Percentiles rank a stretch among this genome's conserved stretches.
phyloP scores from a whole-genome alignment of 257 asterid species.

The Pogostemon cablin region DNA sequence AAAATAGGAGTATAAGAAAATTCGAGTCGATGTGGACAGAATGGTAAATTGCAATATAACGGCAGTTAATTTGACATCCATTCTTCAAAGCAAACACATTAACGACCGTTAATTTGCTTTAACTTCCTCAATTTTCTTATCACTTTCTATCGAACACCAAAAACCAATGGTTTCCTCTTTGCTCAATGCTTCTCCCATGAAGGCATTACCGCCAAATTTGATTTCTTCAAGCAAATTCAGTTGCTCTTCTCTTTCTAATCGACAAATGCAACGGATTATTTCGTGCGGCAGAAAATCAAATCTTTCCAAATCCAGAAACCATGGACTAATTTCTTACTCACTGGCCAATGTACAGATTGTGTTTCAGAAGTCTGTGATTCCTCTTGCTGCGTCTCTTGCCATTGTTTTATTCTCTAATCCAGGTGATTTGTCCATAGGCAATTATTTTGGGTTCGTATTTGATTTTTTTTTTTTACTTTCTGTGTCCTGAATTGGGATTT shows the following conservation, averaged over 20 bases:
- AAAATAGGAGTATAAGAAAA: too few relatives aligned
- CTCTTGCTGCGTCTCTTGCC: conserved; percentile 60
- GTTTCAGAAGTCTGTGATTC: conserved; percentile 41
- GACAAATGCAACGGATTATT: conserved; percentile 25
- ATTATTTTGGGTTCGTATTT: not conserved
- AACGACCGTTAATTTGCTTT: conserved; percentile 29
- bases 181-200: conserved; percentile 37
- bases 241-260: conserved; percentile 22
- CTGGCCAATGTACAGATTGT: conserved; percentile 22
- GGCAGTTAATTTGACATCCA: not conserved
- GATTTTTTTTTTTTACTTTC: not conserved
- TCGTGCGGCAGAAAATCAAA: conserved; percentile 39
- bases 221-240: conserved; percentile 29
- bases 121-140: conserved; percentile 32
- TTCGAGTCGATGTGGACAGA: too few relatives aligned
- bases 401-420: conserved; percentile 52
- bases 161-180: conserved; percentile 45
- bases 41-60: too few relatives aligned
- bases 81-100: not conserved
- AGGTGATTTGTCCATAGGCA: conserved; percentile 42
- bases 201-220: conserved; percentile 28
- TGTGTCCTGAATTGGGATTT: conserved; percentile 1
- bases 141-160: conserved; percentile 27
- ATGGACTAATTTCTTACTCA: conserved; percentile 11
- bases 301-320: conserved; percentile 8